Conservation (phyloP, 176 grass and related monocot genomes). For the Secale cereale region DNA sequence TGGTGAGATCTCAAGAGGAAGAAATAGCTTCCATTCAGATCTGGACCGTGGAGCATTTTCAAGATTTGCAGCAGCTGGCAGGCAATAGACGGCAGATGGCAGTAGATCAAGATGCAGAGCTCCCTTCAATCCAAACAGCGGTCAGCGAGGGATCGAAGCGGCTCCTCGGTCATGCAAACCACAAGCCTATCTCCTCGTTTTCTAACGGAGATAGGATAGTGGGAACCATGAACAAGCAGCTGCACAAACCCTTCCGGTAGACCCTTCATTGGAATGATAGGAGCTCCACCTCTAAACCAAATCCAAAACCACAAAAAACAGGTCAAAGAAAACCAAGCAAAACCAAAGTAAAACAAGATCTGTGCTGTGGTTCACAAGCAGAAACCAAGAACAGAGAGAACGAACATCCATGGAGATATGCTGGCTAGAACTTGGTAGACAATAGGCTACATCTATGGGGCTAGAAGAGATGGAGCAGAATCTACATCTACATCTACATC, state of each 20-base stretch:
- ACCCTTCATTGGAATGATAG: conserved; percentile 58
- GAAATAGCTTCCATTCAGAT: neutral
- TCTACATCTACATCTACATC: neutral
- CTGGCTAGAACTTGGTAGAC: neutral
- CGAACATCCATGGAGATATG: neutral
- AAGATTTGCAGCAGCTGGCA: neutral
- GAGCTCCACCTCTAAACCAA: conserved; percentile 47
- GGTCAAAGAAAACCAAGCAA: neutral
- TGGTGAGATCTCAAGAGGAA: neutral
- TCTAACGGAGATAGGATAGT: conserved; percentile 55
- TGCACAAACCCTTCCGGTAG: conserved; percentile 32
- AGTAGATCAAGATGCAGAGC: conserved; percentile 54
- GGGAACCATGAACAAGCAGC: conserved; percentile 89
- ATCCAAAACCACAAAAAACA: neutral
- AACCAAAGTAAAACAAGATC: neutral
- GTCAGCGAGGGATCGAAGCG: conserved; percentile 37
- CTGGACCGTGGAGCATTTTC: neutral
- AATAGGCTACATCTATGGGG: neutral
- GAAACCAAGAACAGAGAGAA: too few species aligned
- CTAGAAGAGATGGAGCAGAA: neutral
- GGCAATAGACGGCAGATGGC: neutral
- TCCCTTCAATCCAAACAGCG: conserved; percentile 96
- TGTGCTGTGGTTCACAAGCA: neutral
- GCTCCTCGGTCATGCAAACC: conserved; percentile 87
- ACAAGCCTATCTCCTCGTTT: conserved; percentile 50